These are phyloP conservation scores for Oidium heveae DNA, from an alignment of 2,329 filamentous ascomycete genomes.

Conservation along the genomic window DNA sequence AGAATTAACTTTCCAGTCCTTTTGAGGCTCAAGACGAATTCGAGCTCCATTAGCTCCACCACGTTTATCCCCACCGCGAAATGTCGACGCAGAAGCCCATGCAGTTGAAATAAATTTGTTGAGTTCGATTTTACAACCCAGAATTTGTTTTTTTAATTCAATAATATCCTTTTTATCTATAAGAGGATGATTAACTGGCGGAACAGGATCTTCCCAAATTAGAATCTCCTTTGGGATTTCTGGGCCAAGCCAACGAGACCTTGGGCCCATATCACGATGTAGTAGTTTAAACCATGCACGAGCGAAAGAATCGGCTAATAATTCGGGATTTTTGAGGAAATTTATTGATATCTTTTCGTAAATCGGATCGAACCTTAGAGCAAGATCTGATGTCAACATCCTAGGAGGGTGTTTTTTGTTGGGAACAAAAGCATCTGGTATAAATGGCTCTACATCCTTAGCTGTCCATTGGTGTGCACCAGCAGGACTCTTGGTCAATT, in stretches of 20 bases:
- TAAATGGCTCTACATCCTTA: slow-evolving; percentile 37
- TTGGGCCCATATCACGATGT: slow-evolving; percentile 56
- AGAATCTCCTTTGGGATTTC: slow-evolving; percentile 45
- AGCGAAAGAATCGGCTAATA: slow-evolving; percentile 43
- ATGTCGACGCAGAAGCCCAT: slow-evolving; percentile 46
- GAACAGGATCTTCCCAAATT: slow-evolving; percentile 54
- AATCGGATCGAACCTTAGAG: slow-evolving; percentile 42
- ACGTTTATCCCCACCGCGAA: slow-evolving; percentile 56
- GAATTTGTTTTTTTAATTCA: slow-evolving; percentile 42
- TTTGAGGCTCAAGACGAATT: slow-evolving; percentile 48
- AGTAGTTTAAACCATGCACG: slow-evolving; percentile 46
- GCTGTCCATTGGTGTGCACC: slow-evolving; percentile 58
- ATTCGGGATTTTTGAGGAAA: slow-evolving; percentile 41
- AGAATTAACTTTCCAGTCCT: slow-evolving; percentile 52
- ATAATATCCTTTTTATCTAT: slow-evolving; percentile 37
- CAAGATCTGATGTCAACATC: slow-evolving; percentile 54
- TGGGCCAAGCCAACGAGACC: slow-evolving; percentile 44
- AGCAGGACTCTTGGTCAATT: slow-evolving; percentile 47
- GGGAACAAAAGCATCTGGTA: slow-evolving; percentile 36
- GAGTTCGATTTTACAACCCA: slow-evolving; percentile 32
- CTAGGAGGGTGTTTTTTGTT: slow-evolving; percentile 48
- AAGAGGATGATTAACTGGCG: slow-evolving; percentile 27
- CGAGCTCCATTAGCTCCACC: slow-evolving; percentile 61
- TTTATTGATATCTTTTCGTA: slow-evolving; percentile 55
- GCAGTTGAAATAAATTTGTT: slow-evolving; percentile 38